Base-by-base conservation (phyloP, 2,329 filamentous ascomycete species). In the Drechslerella dactyloides region DNA sequence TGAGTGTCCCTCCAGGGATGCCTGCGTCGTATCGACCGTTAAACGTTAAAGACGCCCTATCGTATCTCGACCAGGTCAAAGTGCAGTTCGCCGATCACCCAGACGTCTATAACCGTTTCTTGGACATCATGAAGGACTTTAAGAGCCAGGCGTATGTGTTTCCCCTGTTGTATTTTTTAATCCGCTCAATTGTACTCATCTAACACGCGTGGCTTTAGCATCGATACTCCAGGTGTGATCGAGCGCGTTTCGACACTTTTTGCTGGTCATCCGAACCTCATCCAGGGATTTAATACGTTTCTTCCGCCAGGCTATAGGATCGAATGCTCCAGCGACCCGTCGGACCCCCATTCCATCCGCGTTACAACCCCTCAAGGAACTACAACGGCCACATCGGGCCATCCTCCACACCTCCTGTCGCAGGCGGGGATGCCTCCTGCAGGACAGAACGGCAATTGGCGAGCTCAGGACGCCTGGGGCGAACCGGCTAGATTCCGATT, bases 71-170 rank as follows among this genome's bases (percentile, higher is more conserved):
- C 78, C 94, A 97, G 80, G 94, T 99, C 74, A 99, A 99, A 81
- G 93, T 97, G 27, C 93, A 96, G 78, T 99, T 99, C 76, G 90
- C 92, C 72, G 93, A 97, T 74, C 92, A 97, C 75, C 93, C 94
- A 2, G 93, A 97, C 79, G 94, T 99, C 0, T 99, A 99, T 78
- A 97, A 97, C 78, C 85, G 90, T 40, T 97, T 99, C 77, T 82
- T 99, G 51, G 94, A 99, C 76, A 99, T 99, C 54, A 99, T 99
- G 94, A 99, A 99, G 78, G 94, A 99, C 77, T 99, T 99, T 80
- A 99, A 99, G 81, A 96, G 92, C 77, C 93, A 96, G 81, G 92
- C 93, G 86, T 93, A 83, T 81, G 89, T 85, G 62, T 48, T 65
- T 58, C 62, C 52, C 58, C 33, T 73, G 65, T 64, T 42, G 27